Evolutionary conservation across 306 rosid genomes (phyloP), one percentile per base, ranked within the genome.

Genomic region (Hylodesmum podocarpum): DNA sequence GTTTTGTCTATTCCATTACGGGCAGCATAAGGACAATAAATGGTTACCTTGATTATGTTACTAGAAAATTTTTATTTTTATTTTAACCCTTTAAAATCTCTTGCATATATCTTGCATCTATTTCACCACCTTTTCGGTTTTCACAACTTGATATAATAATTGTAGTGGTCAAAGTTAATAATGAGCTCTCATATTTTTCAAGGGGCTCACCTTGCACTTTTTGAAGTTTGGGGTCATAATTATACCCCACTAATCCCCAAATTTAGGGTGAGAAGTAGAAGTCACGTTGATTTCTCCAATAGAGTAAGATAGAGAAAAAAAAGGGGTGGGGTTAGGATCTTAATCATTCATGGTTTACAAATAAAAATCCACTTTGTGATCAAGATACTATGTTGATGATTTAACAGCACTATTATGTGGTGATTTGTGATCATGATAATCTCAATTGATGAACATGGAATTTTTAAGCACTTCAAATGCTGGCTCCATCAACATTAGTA

Each of bases 221-320:
- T 67, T 62, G 59, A 46, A 78, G 72, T 75, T 61, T 75, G 65
- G 50, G 59, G 65, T 66, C 59, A 71, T 70, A 70, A 76, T 78
- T 78, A 46, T 19, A 62, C 55, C 63, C 49, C 84, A 72, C 72
- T 54, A 75, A 63, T 64, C 85, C 81, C 78, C 25, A 84, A 63
- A 51, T 79, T 64, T 54, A 67, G 83, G 78, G 70, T 15, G 22
- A 34, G 22, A 61, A 36, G 36, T 12, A 9, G 5, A 16, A 25
- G 62, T 70, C 41, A 19, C 62, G 18, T 5, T 28, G 37, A 61
- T 75, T 16, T 47, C 37, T 70, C 50, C 22, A 70, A 51, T 33
- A 51, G 34, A 50, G 21, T 21, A 51, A 39, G 3, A 64, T 12
- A 36, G n/a, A 31, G 3, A 12, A n/a, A 70, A 29, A 3, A 29